A percentile compares a stretch with the other conserved stretches of the same genome.
These are phyloP conservation scores for Populus trichocarpa DNA, from an alignment of 441 rosid genomes.

Conservation along the genomic window DNA sequence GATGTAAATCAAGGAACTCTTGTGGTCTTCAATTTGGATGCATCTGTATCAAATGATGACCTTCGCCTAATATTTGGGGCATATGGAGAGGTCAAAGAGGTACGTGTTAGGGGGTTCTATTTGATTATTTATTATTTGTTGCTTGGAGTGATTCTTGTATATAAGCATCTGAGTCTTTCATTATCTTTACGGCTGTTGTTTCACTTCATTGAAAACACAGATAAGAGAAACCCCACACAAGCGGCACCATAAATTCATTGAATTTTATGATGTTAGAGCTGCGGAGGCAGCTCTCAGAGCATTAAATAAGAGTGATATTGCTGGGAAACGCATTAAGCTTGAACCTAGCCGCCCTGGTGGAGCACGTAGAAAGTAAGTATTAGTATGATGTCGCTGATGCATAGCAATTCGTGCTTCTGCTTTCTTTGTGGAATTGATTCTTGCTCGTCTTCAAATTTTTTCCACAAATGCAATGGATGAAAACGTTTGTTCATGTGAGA, in stretches of 20 bases:
- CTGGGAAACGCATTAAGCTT: slow-evolving; percentile 88
- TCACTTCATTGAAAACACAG: slow-evolving; percentile 37
- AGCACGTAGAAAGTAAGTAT: slow-evolving; percentile 68
- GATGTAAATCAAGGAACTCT: slow-evolving; percentile 88
- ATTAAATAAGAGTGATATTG: slow-evolving; percentile 80
- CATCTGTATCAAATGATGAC: slow-evolving; percentile 77
- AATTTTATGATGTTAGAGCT: slow-evolving; percentile 83
- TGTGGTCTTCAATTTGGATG: slow-evolving; percentile 79
- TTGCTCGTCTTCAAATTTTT: background rate
- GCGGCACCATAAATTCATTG: slow-evolving; percentile 80
- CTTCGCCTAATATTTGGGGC: slow-evolving; percentile 72
- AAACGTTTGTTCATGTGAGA: background rate
- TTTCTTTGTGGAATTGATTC: background rate
- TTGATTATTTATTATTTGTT: background rate
- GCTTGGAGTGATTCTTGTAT: background rate
- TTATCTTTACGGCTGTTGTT: background rate
- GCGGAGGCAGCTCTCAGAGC: slow-evolving; percentile 83
- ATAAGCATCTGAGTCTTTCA: background rate
- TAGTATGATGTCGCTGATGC: slow-evolving; percentile 4
- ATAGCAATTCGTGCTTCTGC: background rate
- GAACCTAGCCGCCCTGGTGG: slow-evolving; percentile 98
- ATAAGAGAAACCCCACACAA: slow-evolving; percentile 87
- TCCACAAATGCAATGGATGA: background rate
- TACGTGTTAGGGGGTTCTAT: slow-evolving; percentile 11
- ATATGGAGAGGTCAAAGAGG: slow-evolving; percentile 92